These are phyloP conservation scores for Hypoxylon sp. DNA, from an alignment of 2,329 filamentous ascomycete genomes.

Conservation along the genomic window DNA sequence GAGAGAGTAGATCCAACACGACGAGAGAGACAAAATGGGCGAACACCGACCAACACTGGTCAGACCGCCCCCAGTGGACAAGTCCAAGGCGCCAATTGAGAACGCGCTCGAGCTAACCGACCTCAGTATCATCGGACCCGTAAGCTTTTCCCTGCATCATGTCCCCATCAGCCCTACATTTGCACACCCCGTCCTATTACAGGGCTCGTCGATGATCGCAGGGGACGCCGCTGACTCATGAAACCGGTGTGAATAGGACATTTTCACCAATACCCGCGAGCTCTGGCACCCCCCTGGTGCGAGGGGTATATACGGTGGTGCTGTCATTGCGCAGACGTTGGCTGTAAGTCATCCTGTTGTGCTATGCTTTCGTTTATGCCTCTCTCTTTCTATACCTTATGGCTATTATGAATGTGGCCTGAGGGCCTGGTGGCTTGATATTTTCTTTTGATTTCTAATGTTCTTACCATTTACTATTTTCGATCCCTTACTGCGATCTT, in stretches of 20 bases:
- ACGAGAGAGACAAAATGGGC: slow-evolving; percentile 48
- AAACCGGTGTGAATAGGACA: slow-evolving; percentile 68
- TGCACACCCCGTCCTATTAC: neutral
- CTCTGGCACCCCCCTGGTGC: slow-evolving; percentile 94
- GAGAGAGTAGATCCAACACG: neutral
- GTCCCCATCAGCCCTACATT: slow-evolving; percentile 8
- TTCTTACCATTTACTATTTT: slow-evolving; percentile 3
- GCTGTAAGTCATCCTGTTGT: slow-evolving; percentile 48
- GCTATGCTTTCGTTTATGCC: slow-evolving; percentile 5
- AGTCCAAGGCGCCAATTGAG: slow-evolving; percentile 84
- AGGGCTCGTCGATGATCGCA: neutral
- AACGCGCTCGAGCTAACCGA: slow-evolving; percentile 90
- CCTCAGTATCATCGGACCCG: slow-evolving; percentile 80
- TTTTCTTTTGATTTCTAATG: slow-evolving; percentile 4
- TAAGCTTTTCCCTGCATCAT: slow-evolving; percentile 58
- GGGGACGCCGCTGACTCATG: slow-evolving; percentile 27
- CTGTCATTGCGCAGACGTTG: slow-evolving; percentile 84
- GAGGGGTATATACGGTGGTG: slow-evolving; percentile 92
- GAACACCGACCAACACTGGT: slow-evolving; percentile 71
- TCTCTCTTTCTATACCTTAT: slow-evolving; percentile 3
- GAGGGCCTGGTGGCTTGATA: neutral
- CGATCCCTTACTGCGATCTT: slow-evolving; percentile 3
- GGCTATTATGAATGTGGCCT: neutral
- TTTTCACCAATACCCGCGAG: slow-evolving; percentile 94
- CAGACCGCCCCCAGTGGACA: slow-evolving; percentile 79